Conservation (phyloP, 106 monocot genomes). For the Narthecium ossifragum region DNA sequence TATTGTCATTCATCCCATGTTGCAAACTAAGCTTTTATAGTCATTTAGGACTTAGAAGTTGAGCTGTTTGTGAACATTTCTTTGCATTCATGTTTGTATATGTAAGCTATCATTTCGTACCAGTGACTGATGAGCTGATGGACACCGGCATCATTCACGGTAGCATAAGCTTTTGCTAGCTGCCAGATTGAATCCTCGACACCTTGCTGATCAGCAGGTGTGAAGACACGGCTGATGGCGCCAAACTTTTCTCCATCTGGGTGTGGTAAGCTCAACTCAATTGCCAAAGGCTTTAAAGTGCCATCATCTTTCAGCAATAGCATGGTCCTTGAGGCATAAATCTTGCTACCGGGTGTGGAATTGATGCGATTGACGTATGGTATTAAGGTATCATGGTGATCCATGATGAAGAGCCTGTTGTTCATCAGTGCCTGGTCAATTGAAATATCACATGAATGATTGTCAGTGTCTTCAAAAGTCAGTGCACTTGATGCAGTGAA, state of each 20-base stretch:
- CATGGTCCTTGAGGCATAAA: conserved; percentile 73
- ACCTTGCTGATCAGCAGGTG: conserved; percentile 24
- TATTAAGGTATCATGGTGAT: conserved; percentile 59
- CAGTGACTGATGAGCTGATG: conserved; percentile 70
- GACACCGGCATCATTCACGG: conserved; percentile 47
- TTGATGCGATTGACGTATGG: conserved; percentile 56
- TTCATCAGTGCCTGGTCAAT: conserved; percentile 25
- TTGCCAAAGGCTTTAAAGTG: conserved; percentile 56
- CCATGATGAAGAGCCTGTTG: conserved; percentile 65
- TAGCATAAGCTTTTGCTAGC: conserved; percentile 45
- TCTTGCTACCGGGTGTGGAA: conserved; percentile 18
- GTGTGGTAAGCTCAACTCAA: conserved; percentile 71
- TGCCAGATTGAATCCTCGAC: conserved; percentile 45
- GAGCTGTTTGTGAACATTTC: no score
- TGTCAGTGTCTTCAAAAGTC: no score
- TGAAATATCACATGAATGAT: no score
- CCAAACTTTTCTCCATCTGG: conserved; percentile 28
- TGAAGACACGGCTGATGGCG: conserved; percentile 42
- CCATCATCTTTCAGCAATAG: conserved; percentile 39
- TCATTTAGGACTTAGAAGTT: no score
- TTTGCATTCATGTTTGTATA: no score
- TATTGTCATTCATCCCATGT: no score
- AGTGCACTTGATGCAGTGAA: no score
- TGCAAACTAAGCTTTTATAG: no score
- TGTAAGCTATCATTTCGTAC: conserved; percentile 7